phyloP scores from a whole-genome alignment of 768 basidiomycete genomes.

The Hirschioporus abietinus region DNA sequence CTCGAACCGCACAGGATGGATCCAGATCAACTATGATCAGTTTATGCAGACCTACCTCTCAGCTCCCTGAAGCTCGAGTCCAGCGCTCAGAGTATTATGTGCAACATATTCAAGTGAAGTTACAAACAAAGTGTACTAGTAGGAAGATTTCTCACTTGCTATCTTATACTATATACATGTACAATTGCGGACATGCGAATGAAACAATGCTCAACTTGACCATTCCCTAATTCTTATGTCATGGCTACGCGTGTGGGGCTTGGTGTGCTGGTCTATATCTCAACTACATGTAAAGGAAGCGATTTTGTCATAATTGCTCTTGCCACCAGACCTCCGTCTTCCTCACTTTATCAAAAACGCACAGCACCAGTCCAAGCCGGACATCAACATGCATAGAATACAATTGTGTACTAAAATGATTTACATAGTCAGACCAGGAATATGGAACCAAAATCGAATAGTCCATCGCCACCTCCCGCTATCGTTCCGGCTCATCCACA shows the following conservation, averaged over 20 bases:
- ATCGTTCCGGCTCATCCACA: not conserved
- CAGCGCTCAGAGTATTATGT: not conserved
- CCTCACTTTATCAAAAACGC: not conserved
- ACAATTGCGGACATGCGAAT: not conserved
- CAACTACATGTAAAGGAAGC: too few species aligned
- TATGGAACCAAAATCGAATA: not conserved
- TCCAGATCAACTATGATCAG: conserved; percentile 67
- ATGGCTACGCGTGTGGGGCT: not conserved
- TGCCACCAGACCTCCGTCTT: too few species aligned
- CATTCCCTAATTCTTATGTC: not conserved
- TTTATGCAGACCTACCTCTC: conserved; percentile 66
- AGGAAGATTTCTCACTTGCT: too few species aligned
- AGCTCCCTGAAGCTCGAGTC: conserved; percentile 40
- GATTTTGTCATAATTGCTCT: too few species aligned
- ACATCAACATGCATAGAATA: not conserved
- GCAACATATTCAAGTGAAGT: not conserved
- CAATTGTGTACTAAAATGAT: not conserved
- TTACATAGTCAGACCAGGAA: not conserved
- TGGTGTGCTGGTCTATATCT: not conserved
- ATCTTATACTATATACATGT: not conserved
- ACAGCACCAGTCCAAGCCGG: not conserved
- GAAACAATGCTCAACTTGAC: not conserved
- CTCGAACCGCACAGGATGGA: conserved; percentile 58
- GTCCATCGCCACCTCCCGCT: not conserved
- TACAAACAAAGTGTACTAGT: not conserved